Conservation (phyloP, 768 basidiomycete genomes). For the Naganishia vishniacii region DNA sequence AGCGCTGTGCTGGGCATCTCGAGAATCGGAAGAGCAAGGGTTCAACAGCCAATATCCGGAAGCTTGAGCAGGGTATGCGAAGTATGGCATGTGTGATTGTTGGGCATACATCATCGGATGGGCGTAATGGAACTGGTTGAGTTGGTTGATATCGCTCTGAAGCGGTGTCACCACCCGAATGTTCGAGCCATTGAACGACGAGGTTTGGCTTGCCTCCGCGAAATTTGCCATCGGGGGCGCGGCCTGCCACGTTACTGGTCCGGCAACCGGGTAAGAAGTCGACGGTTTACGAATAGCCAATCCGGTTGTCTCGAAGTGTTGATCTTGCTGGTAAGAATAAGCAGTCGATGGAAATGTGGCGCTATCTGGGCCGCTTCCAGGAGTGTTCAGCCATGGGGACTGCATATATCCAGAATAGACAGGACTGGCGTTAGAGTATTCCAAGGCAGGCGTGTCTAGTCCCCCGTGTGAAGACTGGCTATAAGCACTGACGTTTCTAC, state of each 20-base stretch:
- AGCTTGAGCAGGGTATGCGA: conserved; percentile 1
- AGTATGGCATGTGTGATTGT: background rate
- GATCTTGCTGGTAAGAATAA: background rate
- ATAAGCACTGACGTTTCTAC: background rate
- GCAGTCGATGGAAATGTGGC: background rate
- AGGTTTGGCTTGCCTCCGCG: background rate
- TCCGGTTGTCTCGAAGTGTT: background rate
- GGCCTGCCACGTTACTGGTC: background rate
- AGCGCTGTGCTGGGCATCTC: background rate
- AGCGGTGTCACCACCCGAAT: conserved; percentile 1
- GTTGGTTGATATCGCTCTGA: background rate
- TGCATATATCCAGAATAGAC: conserved; percentile 14
- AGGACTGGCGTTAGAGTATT: conserved; percentile 19
- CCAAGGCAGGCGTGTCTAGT: conserved; percentile 12
- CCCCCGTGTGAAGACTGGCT: background rate
- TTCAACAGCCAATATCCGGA: conserved; percentile 11
- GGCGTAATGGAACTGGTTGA: background rate
- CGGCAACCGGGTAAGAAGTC: background rate
- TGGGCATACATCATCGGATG: conserved; percentile 5
- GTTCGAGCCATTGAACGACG: background rate
- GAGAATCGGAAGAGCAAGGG: background rate
- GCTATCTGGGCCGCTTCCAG: background rate
- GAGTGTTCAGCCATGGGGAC: conserved; percentile 16
- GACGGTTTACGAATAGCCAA: conserved; percentile 14
- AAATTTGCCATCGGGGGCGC: background rate